Percentiles rank a stretch among this genome's conserved stretches.
These are phyloP conservation scores for Diphasiastrum complanatum DNA, from an alignment of 83 land plant species.

Conservation along the genomic window DNA sequence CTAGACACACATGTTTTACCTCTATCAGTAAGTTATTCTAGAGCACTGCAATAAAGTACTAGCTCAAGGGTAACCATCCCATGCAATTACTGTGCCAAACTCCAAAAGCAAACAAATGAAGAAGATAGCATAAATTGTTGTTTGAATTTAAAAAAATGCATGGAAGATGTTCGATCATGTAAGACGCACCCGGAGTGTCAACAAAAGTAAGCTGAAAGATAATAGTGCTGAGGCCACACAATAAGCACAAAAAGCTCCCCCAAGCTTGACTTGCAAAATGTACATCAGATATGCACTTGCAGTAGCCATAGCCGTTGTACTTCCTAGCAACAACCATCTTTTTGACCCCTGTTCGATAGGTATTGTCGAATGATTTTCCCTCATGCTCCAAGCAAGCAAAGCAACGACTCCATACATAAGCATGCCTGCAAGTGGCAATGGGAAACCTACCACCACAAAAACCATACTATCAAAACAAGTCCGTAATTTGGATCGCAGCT, in stretches of 20 bases:
- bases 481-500: not conserved
- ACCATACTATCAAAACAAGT: not conserved
- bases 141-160: no score
- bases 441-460: conserved; percentile 50
- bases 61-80: no score
- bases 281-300: conserved; percentile 88
- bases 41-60: no score
- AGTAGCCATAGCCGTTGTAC: conserved; percentile 69
- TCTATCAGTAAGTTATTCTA: no score
- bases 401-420: conserved; percentile 69
- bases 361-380: conserved; percentile 24
- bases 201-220: conserved; percentile 70
- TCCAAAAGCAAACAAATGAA: no score
- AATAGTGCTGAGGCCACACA: conserved; percentile 71
- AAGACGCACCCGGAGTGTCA: conserved; percentile 58
- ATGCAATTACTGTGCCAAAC: no score
- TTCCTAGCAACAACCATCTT: conserved; percentile 53
- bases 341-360: conserved; percentile 34
- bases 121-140: no score
- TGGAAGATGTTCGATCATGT: no score
- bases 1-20: no score
- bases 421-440: conserved; percentile 72
- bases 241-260: conserved; percentile 71
- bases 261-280: conserved; percentile 58
- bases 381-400: conserved; percentile 44